Percentiles rank a stretch among this genome's conserved stretches.
Evolutionary conservation across 2,329 filamentous ascomycete species (phyloP).

Genomic region (Beauveria sp.): DNA sequence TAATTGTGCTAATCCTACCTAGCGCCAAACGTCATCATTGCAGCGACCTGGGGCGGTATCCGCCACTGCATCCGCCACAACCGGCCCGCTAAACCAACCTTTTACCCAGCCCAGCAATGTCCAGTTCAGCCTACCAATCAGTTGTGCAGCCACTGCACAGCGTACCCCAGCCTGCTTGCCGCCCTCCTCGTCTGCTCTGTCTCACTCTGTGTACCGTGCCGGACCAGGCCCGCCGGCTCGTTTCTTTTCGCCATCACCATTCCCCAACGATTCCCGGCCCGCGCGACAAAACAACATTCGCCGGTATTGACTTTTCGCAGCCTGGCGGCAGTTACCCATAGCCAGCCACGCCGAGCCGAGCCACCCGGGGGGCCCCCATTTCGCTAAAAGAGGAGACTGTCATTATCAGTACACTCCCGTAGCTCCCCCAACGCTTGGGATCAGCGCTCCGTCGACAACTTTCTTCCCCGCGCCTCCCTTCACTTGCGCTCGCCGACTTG

Average conservation of each 20-base stretch:
- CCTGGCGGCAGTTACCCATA: neutral
- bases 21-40: neutral
- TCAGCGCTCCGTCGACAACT: constrained; percentile 2
- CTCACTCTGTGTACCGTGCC: neutral
- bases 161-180: neutral
- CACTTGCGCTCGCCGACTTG: neutral
- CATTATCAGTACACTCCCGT: neutral
- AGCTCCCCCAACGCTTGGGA: neutral
- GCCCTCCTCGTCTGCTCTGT: neutral
- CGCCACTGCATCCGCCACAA: neutral
- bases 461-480: neutral
- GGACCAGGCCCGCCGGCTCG: neutral
- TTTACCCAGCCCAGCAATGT: neutral
- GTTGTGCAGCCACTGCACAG: neutral
- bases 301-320: neutral
- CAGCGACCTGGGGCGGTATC: neutral
- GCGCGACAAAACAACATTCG: neutral
- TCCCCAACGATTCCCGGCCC: neutral
- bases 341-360: neutral
- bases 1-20: neutral
- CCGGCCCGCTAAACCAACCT: neutral
- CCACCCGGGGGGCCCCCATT: neutral
- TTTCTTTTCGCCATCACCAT: neutral
- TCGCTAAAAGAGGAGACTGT: constrained; percentile 2
- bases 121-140: neutral